Conservation (phyloP, 768 basidiomycete genomes). For the Termitomyces sp. region DNA sequence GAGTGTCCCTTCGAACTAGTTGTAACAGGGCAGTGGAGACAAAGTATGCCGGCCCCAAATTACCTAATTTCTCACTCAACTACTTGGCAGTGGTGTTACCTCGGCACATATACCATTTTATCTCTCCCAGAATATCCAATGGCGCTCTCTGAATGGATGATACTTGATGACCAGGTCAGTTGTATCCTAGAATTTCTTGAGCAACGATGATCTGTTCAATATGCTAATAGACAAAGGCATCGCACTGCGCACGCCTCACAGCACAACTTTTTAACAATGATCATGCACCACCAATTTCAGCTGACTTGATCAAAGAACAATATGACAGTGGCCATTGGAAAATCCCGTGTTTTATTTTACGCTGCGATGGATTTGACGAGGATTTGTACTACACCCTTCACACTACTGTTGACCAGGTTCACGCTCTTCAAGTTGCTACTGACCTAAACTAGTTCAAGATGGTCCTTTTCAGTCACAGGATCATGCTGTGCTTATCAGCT, state of each 20-base stretch:
- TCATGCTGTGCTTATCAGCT: too few relatives aligned
- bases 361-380: conserved; percentile 20
- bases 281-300: conserved; percentile 2
- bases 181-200: neutral
- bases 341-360: conserved; percentile 20
- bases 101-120: conserved; percentile 18
- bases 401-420: neutral
- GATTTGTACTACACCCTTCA: conserved; percentile 9
- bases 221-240: conserved; percentile 13
- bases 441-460: too few relatives aligned
- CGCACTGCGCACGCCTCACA: conserved; percentile 16
- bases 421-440: neutral
- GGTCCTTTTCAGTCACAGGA: too few relatives aligned
- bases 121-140: conserved; percentile 18
- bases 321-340: conserved; percentile 20
- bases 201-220: neutral
- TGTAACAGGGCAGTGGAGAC: conserved; percentile 16
- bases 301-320: conserved; percentile 12
- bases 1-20: conserved; percentile 20
- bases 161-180: conserved; percentile 22
- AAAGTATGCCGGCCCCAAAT: conserved; percentile 8
- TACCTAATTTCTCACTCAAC: neutral
- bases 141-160: conserved; percentile 24
- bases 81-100: conserved; percentile 21
- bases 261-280: neutral